Evolutionary conservation across 768 basidiomycete species (phyloP).

Genomic region (Lactarius quietus): DNA sequence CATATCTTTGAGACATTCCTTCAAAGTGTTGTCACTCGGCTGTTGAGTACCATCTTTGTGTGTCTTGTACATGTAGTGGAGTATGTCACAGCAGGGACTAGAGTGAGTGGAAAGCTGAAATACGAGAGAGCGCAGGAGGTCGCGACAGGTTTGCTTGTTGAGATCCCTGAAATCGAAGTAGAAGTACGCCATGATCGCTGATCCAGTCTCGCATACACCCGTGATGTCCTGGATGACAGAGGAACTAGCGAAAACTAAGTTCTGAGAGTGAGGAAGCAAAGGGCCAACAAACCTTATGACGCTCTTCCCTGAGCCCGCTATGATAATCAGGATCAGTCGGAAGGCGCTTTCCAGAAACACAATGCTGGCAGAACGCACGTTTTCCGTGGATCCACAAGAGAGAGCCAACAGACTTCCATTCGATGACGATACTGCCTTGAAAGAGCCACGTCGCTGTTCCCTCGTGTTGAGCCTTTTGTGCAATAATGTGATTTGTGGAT

Average conservation of each 20-base stretch:
- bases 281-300: neutral
- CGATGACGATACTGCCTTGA: neutral
- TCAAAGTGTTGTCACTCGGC: neutral
- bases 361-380: neutral
- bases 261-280: neutral
- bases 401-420: neutral
- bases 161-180: neutral
- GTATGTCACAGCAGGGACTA: neutral
- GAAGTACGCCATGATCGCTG: neutral
- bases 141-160: neutral
- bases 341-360: neutral
- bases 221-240: neutral
- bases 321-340: neutral
- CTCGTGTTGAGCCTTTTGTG: neutral
- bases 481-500: too few relatives aligned
- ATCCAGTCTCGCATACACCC: neutral
- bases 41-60: neutral
- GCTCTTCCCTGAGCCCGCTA: neutral
- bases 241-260: neutral
- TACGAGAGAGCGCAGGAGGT: neutral
- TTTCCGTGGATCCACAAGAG: neutral
- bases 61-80: neutral
- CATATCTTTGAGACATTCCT: neutral
- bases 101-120: neutral
- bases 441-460: neutral